Conservation (phyloP, 805 yeast genomes). For the Candida odintsovae region DNA sequence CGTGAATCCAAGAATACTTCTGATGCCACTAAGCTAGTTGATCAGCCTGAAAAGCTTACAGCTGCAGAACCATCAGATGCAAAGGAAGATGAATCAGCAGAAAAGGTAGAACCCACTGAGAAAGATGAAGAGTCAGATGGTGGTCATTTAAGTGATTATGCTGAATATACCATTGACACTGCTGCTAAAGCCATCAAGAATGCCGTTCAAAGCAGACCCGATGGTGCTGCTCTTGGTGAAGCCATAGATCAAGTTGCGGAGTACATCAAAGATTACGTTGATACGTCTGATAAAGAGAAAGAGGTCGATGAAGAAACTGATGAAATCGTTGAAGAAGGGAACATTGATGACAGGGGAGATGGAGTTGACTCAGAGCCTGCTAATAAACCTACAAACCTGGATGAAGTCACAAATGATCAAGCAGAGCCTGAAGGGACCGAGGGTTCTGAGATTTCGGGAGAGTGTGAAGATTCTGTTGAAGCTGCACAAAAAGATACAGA, state of each 20-base stretch:
- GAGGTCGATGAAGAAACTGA: not conserved
- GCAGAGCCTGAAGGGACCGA: not conserved
- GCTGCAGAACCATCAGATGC: no score
- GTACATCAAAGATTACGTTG: not conserved
- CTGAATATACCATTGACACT: not conserved
- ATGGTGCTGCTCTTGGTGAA: not conserved
- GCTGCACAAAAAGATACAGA: not conserved
- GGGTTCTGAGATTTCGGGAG: not conserved
- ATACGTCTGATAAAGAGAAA: not conserved
- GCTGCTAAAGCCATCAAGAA: not conserved
- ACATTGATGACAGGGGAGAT: not conserved
- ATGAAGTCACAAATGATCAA: not conserved
- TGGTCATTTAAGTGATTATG: not conserved
- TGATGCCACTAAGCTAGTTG: not conserved
- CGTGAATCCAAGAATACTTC: not conserved
- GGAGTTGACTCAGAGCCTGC: not conserved
- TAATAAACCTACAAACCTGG: no score
- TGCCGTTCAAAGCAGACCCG: not conserved
- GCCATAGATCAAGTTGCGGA: not conserved
- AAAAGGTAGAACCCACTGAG: not conserved
- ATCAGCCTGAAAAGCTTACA: not conserved
- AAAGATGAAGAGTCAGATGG: not conserved
- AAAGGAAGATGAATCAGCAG: no score
- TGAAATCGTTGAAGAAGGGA: not conserved
- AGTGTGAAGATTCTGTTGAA: not conserved